Base-by-base conservation (phyloP, 2,329 filamentous ascomycete genomes). In the Shiraia bambusicola region DNA sequence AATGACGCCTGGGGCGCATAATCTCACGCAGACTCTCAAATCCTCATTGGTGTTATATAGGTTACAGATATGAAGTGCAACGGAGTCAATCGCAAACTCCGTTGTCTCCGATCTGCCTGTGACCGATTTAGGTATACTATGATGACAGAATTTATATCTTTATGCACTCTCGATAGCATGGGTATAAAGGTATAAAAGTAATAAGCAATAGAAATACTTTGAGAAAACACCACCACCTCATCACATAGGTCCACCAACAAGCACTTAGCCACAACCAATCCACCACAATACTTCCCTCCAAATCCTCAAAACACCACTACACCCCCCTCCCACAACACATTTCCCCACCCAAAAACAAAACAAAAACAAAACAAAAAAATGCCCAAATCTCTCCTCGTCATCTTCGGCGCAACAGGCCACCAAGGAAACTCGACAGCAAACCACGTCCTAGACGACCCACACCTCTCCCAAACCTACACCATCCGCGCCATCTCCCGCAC, bases 381-480 rank as follows among this genome's bases (percentile, higher is more conserved):
- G 39, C 39, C 52, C n/a, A 61, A 64, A 29, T 40, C 52, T 9
- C 47, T 58, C 36, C 45, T 67, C 35, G 57, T 56, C 32, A 39
- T 68, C 43, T 56, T 67, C 29, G 63, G 63, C 29, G 59, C 60
- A 14, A 65, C 62, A 4, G 64, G 63, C 25, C 64, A 77, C 44
- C 81, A 85, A 65, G 82, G 82, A 34, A 76, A 77, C 47, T 78
- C 77, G 7, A 71, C 83, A 32, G 74, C 79, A 36, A 61, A 68
- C 24, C 54, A 58, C 28, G 59, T 79, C 13, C 68, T 76, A 9
- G 49, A 58, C 16, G 66, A 70, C 54, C 62, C 75, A 0, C 66
- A 78, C 1, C 58, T 67, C 9, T 57, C 58, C 8, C 13, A 45
- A 4, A 70, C 68, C n/a, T 65, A 71, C 31, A 59, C 67, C 4